Evolutionary conservation across 495 filamentous ascomycete species (phyloP), one percentile per base, ranked within the genome.

Genomic region (Penicillium herquei): DNA sequence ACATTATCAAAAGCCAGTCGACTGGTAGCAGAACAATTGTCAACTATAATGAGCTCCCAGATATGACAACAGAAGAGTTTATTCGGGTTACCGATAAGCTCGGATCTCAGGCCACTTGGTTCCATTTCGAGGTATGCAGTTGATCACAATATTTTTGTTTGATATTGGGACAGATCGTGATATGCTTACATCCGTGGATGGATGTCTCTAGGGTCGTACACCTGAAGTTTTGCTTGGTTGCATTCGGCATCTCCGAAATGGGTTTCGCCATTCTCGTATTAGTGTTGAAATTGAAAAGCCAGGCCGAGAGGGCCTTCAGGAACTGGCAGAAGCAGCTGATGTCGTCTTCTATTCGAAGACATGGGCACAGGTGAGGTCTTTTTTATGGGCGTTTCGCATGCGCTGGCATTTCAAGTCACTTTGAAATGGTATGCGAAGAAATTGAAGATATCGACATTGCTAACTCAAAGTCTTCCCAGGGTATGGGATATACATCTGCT

Each of bases 211-310:
- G 86, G 87, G 87, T 52, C 84, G 87, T 42, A 84, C 82, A 48
- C 84, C 86, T 16, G 78, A 82, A 33, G 81, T 85, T 39, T 84
- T 78, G 46, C 64, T 86, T n/a, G 62, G 73, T 50, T 90, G 86
- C 68, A 82, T 89, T 51, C 72, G 66, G 49, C 71, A 83, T 70
- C 62, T 89, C 41, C 82, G 82, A 51, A 54, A 63, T 16, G 55
- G 69, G 7, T 72, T 74, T 42, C 79, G 83, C 5, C 63, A 56
- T 5, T 68, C 74, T 50, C 75, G 57, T 42, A 70, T 90, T 56
- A 91, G 87, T 56, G 81, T 91, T 44, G 87, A 91, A 65, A 68
- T 85, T 7, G 87, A 90, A 66, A 89, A 88, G 66, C 86, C 87
- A 8, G 73, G 74, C 44, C 75, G 87, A 42, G 64, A 70, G 32